A percentile compares a stretch with the other conserved stretches of the same genome.
These are phyloP conservation scores for Aspergillus sp. DNA, from an alignment of 2,329 filamentous ascomycete species.

Conservation along the genomic window DNA sequence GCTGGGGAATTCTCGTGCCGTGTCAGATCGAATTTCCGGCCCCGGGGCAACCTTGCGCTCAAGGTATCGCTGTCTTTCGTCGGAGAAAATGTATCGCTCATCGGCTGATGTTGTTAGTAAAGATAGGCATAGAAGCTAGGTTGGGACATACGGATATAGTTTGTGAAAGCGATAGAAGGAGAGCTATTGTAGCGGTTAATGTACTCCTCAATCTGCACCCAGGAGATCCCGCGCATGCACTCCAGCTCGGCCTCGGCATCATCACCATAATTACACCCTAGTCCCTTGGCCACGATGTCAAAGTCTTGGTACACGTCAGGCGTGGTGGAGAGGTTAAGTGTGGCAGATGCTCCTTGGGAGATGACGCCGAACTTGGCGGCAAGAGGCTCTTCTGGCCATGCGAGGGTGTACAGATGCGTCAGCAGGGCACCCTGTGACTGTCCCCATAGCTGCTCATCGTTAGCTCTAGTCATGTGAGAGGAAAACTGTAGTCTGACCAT, in stretches of 20 bases:
- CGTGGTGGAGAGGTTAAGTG: slow-evolving; percentile 13
- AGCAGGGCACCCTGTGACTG: slow-evolving; percentile 28
- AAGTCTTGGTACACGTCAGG: slow-evolving; percentile 24
- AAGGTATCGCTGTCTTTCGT: slow-evolving; percentile 12
- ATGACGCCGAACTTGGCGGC: slow-evolving; percentile 18
- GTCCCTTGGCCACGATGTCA: slow-evolving; percentile 30
- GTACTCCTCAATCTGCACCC: slow-evolving; percentile 29
- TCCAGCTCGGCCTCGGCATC: slow-evolving; percentile 27
- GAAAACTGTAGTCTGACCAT: neutral
- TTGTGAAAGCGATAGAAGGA: slow-evolving; percentile 23
- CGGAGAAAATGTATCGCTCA: slow-evolving; percentile 30
- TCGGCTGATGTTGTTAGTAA: slow-evolving; percentile 19
- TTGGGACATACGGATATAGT: slow-evolving; percentile 2
- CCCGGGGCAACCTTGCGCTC: slow-evolving; percentile 12
- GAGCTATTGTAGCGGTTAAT: slow-evolving; percentile 28
- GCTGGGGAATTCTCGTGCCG: slow-evolving; percentile 19
- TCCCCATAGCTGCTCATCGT: slow-evolving; percentile 25
- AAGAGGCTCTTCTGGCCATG: slow-evolving; percentile 24
- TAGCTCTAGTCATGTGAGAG: neutral
- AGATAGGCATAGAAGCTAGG: too few relatives aligned
- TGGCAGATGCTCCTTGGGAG: slow-evolving; percentile 25
- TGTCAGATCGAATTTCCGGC: slow-evolving; percentile 22
- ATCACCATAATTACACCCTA: slow-evolving; percentile 29
- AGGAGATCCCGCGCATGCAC: slow-evolving; percentile 33
- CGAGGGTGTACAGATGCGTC: slow-evolving; percentile 27